Evolutionary conservation across 495 filamentous ascomycete genomes (phyloP), one percentile per base, ranked within the genome.

Genomic region (Penicillium nucicola): DNA sequence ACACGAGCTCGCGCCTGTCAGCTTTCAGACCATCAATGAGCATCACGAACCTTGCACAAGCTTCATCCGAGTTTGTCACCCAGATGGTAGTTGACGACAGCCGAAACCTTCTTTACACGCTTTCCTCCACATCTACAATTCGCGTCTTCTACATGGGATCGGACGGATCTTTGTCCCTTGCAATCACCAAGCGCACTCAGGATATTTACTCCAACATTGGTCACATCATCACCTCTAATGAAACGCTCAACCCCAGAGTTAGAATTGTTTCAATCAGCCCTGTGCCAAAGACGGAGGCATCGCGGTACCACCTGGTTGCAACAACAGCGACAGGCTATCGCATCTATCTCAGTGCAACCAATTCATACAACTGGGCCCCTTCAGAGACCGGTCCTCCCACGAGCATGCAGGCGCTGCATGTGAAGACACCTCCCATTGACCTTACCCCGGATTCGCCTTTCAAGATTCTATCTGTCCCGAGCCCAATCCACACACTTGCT

Each of bases 341-440:
- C 14, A 81, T 99, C 17, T 97, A 90, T 61, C 75, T 97, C 45
- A 97, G 90, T 60, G 90, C 92, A 5, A 95, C 92, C 2, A 85
- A 86, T 34, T 81, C 88, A 6, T 85, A 85, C 40, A 84, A 81
- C 31, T 86, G 84, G 65, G 73, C 77, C 5, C 72, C 79, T 11
- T 72, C 80, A 20, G 77, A 84, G 14, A 69, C 63, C 18, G 69
- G 74, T 48, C 83, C 90, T 0, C 92, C 95, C 3, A 92, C 87
- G 42, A 97, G 90, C 70, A 97, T 99, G 91, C 92, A 96, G 64
- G 84, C 97, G 17, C 88, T 95, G 55, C 91, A 92, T 58, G 85
- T 97, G 64, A 95, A 92, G 58, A 95, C 96, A 47, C 95, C 93
- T 8, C 92, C 93, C 0, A 60, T 76, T 41, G 70, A 80, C 42